Evolutionary conservation across 2,329 filamentous ascomycete species (phyloP).

Genomic region (Cephalotrichum gorgonifer): DNA sequence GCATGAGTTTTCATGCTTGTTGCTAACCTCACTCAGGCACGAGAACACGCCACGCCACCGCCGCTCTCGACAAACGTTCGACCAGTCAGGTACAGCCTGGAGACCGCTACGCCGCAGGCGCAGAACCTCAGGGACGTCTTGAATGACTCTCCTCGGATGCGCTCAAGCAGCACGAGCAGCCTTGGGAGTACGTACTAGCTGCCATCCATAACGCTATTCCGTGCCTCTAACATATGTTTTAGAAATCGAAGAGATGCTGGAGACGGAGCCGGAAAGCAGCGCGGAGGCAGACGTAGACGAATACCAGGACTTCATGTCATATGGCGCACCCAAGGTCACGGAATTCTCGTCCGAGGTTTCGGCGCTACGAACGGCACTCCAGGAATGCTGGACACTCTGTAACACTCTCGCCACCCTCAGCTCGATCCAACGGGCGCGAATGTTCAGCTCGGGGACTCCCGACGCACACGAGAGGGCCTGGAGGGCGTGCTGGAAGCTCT

Average conservation of each 20-base stretch:
- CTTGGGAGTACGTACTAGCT: constrained; percentile 56
- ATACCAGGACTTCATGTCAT: constrained; percentile 7
- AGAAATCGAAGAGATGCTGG: constrained; percentile 37
- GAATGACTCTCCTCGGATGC: constrained; percentile 40
- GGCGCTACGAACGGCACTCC: constrained; percentile 64
- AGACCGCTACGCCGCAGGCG: constrained; percentile 68
- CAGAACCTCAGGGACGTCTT: constrained; percentile 72
- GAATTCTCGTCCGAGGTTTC: constrained; percentile 36
- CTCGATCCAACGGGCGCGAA: constrained; percentile 69
- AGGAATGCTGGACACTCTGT: constrained; percentile 89
- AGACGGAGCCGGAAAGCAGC: constrained; percentile 38
- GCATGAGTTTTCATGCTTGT: not conserved
- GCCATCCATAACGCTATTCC: not conserved
- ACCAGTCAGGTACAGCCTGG: constrained; percentile 52
- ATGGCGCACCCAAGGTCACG: not conserved
- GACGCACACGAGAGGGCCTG: constrained; percentile 80
- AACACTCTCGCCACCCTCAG: constrained; percentile 82
- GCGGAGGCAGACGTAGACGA: constrained; percentile 42
- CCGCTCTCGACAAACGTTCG: constrained; percentile 67
- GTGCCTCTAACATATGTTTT: constrained; percentile 4
- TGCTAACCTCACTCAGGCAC: not conserved
- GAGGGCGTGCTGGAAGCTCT: constrained; percentile 90
- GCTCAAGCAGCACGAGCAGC: constrained; percentile 61
- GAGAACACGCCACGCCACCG: constrained; percentile 45
- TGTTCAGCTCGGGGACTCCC: constrained; percentile 65